A percentile compares a stretch with the other conserved stretches of the same genome.
Conservation (phyloP, 768 basidiomycete genomes). For the Kwoniella pini region DNA sequence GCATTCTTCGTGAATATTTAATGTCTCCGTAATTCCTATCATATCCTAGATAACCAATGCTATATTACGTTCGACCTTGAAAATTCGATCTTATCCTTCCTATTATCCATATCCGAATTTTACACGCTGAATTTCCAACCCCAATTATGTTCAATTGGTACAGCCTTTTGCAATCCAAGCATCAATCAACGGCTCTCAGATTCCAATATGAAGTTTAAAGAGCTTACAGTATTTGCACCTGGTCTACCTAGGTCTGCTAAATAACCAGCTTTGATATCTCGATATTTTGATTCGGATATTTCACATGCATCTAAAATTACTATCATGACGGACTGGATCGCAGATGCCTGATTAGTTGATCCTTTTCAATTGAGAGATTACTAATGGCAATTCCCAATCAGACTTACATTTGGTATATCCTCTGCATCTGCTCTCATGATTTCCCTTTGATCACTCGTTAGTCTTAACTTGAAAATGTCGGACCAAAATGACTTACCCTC, state of each 20-base stretch:
- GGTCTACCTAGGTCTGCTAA: constrained; percentile 17
- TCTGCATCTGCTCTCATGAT: constrained; percentile 14
- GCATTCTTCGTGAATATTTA: too few species aligned
- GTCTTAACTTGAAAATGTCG: too few species aligned
- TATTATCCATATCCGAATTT: too few species aligned
- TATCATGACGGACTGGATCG: constrained; percentile 10
- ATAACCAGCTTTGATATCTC: constrained; percentile 14
- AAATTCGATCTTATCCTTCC: too few species aligned
- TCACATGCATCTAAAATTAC: constrained; percentile 17
- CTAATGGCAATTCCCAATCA: not conserved
- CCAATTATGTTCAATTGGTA: constrained; percentile 7
- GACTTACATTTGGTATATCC: constrained; percentile 16
- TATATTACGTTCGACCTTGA: too few species aligned
- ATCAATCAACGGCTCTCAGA: too few species aligned
- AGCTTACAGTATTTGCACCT: constrained; percentile 17
- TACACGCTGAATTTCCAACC: constrained; percentile 2
- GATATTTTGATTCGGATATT: constrained; percentile 6
- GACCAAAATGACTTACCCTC: constrained; percentile 4
- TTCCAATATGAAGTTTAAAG: too few species aligned
- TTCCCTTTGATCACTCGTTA: too few species aligned
- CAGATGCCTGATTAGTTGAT: not conserved
- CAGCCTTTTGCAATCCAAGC: too few species aligned
- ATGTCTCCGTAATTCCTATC: too few species aligned
- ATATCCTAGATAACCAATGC: too few species aligned
- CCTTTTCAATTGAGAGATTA: too few species aligned